phyloP scores from a whole-genome alignment of 2,329 filamentous ascomycete species.

The Aureobasidium subglaciale region DNA sequence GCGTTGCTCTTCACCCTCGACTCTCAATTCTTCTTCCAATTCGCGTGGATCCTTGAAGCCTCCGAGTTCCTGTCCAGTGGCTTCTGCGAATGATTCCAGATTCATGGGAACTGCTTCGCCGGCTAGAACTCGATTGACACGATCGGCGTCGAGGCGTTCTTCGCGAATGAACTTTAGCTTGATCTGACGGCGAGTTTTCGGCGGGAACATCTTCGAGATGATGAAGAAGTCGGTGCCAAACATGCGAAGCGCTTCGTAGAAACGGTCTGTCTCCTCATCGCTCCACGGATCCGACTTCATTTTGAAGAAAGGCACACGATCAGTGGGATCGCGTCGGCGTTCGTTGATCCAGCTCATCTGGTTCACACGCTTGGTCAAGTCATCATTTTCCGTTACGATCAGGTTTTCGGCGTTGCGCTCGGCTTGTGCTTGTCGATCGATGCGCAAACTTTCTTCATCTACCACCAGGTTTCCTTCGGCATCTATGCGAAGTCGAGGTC shows the following conservation, averaged over 20 bases:
- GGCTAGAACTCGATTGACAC: slow-evolving; percentile 57
- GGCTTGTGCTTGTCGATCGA: slow-evolving; percentile 60
- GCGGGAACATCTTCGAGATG: slow-evolving; percentile 68
- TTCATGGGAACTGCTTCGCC: slow-evolving; percentile 34
- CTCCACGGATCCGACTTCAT: slow-evolving; percentile 61
- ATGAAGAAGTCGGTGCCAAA: slow-evolving; percentile 81
- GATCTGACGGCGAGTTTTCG: slow-evolving; percentile 63
- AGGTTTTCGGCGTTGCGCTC: slow-evolving; percentile 42
- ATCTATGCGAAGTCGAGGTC: slow-evolving; percentile 51
- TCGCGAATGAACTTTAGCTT: slow-evolving; percentile 80
- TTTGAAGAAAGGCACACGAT: slow-evolving; percentile 35
- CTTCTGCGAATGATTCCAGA: slow-evolving; percentile 34
- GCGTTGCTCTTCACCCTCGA: slow-evolving; percentile 25
- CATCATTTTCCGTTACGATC: slow-evolving; percentile 60
- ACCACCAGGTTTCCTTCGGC: slow-evolving; percentile 67
- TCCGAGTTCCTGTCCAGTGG: slow-evolving; percentile 30
- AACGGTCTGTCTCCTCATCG: slow-evolving; percentile 62
- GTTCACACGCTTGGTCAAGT: slow-evolving; percentile 66
- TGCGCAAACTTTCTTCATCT: slow-evolving; percentile 58
- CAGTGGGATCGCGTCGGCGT: slow-evolving; percentile 41
- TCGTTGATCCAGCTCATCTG: slow-evolving; percentile 62
- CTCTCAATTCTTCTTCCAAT: slow-evolving; percentile 28
- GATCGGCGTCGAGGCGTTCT: slow-evolving; percentile 58
- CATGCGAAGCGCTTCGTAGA: slow-evolving; percentile 67
- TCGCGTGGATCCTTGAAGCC: slow-evolving; percentile 32